Evolutionary conservation across 768 basidiomycete genomes (phyloP), one percentile per base, ranked within the genome.

Genomic region (Termitomyces sp.): DNA sequence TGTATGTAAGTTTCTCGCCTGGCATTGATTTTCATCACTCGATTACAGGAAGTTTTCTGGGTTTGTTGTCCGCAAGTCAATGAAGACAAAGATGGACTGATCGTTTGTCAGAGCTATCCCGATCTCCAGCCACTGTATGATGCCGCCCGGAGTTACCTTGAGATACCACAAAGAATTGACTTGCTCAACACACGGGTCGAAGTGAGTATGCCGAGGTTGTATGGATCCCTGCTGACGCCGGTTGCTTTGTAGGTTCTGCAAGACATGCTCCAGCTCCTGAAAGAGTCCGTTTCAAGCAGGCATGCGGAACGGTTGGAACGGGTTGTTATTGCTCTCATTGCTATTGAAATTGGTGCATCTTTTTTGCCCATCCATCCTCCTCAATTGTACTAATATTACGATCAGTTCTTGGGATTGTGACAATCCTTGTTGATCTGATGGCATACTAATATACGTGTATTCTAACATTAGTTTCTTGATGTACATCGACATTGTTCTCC

Each of bases 41-140:
- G 17, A 8, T 30, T 50, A 40, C 64, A 93, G 90, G 93, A 97
- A 71, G 86, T 96, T 42, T 97, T 97, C 70, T 96, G 94, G 93
- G 93, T 89, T 68, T 51, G 84, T 66, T 42, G 45, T 51, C 42
- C 26, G 49, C 26, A 38, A 37, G 48, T 26, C 51, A 30, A 51
- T 19, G 0, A 35, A 26, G 35, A 28, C 38, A 55, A 45, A 45
- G n/a, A 41, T 35, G 51, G 22, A 42, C 45, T 58, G n/a, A 32
- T 43, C 17, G 12, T 48, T 45, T 43, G 58, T 51, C 70, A 93
- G 93, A 89, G 88, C 55, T 97, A 86, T 67, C 95, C 95, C 22
- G 95, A 98, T 74, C 76, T 98, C 21, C 93, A 97, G 71, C 95
- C 95, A 11, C 74, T 98, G 35, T 98, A 97, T 69, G 90, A 93